These are phyloP conservation scores for Tilletiaria anomala DNA, from an alignment of 1,284 basidiomycete species.

Conservation along the genomic window DNA sequence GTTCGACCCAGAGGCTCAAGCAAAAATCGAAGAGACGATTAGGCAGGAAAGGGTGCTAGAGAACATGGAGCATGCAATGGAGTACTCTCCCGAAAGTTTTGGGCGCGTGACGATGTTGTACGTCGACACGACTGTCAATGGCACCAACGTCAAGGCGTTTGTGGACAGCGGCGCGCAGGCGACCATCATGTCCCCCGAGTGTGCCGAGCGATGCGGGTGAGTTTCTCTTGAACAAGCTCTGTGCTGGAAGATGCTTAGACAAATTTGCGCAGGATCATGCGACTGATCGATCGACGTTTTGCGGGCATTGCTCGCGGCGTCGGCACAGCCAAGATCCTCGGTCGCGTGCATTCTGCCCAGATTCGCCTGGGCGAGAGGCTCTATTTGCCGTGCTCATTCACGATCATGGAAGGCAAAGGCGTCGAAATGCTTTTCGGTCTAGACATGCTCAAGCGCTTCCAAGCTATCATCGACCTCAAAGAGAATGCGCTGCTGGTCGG, in stretches of 20 bases:
- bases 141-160: conserved; percentile 78
- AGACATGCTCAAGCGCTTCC: conserved; percentile 96
- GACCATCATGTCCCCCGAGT: conserved; percentile 92
- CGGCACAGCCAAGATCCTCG: conserved; percentile 85
- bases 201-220: conserved; percentile 79
- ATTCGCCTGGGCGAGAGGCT: conserved; percentile 52
- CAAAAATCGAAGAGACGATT: conserved; percentile 84
- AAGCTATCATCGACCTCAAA: conserved; percentile 82
- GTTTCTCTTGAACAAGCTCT: conserved; percentile 15
- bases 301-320: conserved; percentile 86
- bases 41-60: conserved; percentile 76
- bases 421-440: conserved; percentile 89
- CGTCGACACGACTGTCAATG: conserved; percentile 68
- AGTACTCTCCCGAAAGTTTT: conserved; percentile 64
- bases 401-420: conserved; percentile 81
- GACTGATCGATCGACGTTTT: conserved; percentile 74
- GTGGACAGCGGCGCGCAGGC: conserved; percentile 94
- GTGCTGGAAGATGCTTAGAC: neutral
- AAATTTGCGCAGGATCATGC: conserved; percentile 58
- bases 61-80: conserved; percentile 39
- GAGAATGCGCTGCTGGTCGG: conserved; percentile 78
- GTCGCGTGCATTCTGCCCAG: conserved; percentile 82
- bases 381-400: conserved; percentile 77
- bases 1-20: conserved; percentile 66
- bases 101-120: conserved; percentile 94